Evolutionary conservation across 2,329 filamentous ascomycete species (phyloP).

Genomic region (Hypoxylon rubiginosum): DNA sequence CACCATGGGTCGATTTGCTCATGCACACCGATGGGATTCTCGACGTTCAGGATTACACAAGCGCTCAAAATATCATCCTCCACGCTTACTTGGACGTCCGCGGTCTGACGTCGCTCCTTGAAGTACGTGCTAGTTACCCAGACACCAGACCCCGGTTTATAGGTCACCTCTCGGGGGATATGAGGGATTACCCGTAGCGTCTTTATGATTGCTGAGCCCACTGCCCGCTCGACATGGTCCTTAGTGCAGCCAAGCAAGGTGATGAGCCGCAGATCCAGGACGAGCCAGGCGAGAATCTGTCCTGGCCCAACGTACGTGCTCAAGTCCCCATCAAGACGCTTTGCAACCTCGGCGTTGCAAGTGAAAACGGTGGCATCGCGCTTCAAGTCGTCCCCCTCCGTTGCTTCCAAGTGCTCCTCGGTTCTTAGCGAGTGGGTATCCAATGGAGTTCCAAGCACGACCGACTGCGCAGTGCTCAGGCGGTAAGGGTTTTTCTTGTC

Average conservation of each 20-base stretch:
- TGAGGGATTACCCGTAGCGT: not conserved
- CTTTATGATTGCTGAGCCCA: not conserved
- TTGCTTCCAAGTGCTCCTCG: not conserved
- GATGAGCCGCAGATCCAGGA: not conserved
- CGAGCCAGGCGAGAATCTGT: not conserved
- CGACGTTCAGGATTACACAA: constrained; percentile 1
- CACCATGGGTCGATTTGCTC: not conserved
- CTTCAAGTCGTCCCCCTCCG: no score
- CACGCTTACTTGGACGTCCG: not conserved
- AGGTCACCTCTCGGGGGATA: not conserved
- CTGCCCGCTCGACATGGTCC: not conserved
- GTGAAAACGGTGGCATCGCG: not conserved
- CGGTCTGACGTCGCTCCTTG: constrained; percentile 1
- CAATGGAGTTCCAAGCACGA: no score
- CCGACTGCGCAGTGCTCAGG: not conserved
- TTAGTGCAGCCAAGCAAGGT: not conserved
- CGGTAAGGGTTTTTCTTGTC: constrained; percentile 1
- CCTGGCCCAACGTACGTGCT: constrained; percentile 6
- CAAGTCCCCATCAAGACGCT: constrained; percentile 1
- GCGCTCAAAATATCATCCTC: constrained; percentile 6
- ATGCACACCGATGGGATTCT: not conserved
- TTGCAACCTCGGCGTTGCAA: not conserved
- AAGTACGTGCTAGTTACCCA: not conserved
- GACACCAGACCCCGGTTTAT: not conserved
- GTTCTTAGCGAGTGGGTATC: not conserved